These are phyloP conservation scores for Yamadazyma taylorii DNA, from an alignment of 1,139 yeast species.

Conservation along the genomic window DNA sequence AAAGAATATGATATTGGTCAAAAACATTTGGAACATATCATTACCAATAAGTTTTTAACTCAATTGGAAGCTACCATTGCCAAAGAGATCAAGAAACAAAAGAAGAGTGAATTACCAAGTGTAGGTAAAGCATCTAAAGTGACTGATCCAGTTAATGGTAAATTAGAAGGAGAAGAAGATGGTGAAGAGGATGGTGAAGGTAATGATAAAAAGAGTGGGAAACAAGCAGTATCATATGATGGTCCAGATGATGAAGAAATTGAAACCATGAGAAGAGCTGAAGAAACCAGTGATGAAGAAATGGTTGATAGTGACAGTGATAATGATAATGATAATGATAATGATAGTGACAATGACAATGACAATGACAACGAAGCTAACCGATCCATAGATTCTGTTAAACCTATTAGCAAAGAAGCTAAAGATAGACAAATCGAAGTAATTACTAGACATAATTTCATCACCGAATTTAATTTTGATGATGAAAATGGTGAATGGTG, in stretches of 20 bases:
- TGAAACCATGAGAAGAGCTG: conserved; percentile 83
- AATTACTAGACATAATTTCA: conserved; percentile 66
- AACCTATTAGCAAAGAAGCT: conserved; percentile 46
- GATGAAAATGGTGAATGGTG: conserved; percentile 91
- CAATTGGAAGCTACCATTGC: conserved; percentile 70
- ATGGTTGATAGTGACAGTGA: conserved; percentile 33
- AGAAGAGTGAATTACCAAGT: conserved; percentile 56
- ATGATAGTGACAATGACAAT: conserved; percentile 23
- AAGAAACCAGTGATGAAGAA: conserved; percentile 67
- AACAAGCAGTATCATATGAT: conserved; percentile 89
- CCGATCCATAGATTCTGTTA: conserved; percentile 3
- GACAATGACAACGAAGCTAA: conserved; percentile 24
- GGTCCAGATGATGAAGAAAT: conserved; percentile 93
- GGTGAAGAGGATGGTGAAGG: conserved; percentile 56
- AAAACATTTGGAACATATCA: conserved; percentile 71
- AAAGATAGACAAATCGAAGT: conserved; percentile 85
- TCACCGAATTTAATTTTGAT: conserved; percentile 84
- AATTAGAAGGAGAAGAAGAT: conserved; percentile 41
- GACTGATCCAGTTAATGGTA: conserved; percentile 42
- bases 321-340: conserved; percentile 18
- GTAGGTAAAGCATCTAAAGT: conserved; percentile 72
- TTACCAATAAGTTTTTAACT: conserved; percentile 64
- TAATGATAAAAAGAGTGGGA: conserved; percentile 64
- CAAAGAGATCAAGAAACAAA: conserved; percentile 83
- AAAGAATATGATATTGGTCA: conserved; percentile 86